phyloP scores from a whole-genome alignment of 2,329 filamentous ascomycete species.

The Penicillium psychrosexuale region DNA sequence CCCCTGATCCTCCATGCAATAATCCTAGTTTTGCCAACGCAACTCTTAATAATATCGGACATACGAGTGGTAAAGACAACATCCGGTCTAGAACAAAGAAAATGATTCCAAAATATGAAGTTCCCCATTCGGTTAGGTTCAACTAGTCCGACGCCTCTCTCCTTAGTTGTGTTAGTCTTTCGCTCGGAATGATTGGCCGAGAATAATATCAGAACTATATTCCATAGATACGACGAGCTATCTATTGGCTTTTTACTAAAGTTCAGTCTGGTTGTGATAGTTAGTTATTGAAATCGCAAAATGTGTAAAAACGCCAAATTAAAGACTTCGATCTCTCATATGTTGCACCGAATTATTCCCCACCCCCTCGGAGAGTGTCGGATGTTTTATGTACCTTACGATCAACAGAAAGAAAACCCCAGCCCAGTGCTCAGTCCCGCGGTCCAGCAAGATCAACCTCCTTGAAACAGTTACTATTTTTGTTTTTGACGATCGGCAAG shows the following conservation, averaged over 20 bases:
- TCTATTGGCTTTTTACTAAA: background rate
- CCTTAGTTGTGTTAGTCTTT: background rate
- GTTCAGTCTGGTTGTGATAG: background rate
- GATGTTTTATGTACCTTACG: background rate
- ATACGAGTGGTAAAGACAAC: background rate
- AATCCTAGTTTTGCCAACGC: background rate
- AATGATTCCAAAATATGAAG: too few relatives aligned
- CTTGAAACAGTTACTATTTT: background rate
- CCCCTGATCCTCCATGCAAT: background rate
- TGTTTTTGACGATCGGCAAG: background rate
- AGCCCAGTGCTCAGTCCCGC: background rate
- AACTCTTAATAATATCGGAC: background rate
- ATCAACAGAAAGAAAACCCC: background rate
- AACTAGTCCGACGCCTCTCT: background rate
- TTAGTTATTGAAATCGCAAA: background rate
- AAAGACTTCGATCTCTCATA: background rate
- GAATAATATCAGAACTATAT: background rate
- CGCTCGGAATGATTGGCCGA: background rate
- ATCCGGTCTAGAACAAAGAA: background rate
- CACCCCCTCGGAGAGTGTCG: background rate
- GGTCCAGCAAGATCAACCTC: background rate
- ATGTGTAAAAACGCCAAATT: background rate
- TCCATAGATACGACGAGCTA: background rate
- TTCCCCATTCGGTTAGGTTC: background rate
- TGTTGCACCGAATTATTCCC: background rate